Conservation (phyloP, 805 yeast genomes). For the Starmerella roubikii region DNA sequence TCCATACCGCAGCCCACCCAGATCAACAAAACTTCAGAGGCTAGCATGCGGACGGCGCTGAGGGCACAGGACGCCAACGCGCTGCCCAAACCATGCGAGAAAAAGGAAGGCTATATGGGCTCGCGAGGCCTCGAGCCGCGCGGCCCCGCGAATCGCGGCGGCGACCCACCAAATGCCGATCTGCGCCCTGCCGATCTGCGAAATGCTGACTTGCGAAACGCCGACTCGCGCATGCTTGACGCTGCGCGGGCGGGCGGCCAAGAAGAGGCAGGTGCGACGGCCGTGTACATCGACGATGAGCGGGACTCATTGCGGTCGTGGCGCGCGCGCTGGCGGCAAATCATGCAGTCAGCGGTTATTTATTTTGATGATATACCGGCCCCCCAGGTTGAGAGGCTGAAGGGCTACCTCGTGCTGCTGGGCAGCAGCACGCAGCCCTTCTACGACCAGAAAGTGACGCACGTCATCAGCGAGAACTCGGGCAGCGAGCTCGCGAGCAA, state of each 20-base stretch:
- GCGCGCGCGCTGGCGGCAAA: slow-evolving; percentile 52
- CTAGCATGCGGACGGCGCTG: slow-evolving; percentile 7
- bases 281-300: slow-evolving; percentile 4
- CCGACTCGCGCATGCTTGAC: no score
- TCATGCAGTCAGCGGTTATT: slow-evolving; percentile 44
- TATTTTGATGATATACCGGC: slow-evolving; percentile 43
- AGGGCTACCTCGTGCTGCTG: slow-evolving; percentile 20
- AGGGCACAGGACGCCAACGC: slow-evolving; percentile 9
- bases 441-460: slow-evolving; percentile 52
- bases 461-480: slow-evolving; percentile 52
- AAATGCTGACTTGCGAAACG: no score
- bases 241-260: no score
- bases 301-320: slow-evolving; percentile 27
- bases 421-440: slow-evolving; percentile 40
- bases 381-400: slow-evolving; percentile 20
- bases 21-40: no score
- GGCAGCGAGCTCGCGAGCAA: slow-evolving; percentile 50
- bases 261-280: background rate
- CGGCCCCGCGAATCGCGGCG: no score
- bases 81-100: no score
- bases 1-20: background rate
- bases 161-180: no score
- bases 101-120: no score
- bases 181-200: no score
- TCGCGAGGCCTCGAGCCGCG: no score